Conservation (phyloP, 2,329 filamentous ascomycete genomes). For the Penicillium frequentans region DNA sequence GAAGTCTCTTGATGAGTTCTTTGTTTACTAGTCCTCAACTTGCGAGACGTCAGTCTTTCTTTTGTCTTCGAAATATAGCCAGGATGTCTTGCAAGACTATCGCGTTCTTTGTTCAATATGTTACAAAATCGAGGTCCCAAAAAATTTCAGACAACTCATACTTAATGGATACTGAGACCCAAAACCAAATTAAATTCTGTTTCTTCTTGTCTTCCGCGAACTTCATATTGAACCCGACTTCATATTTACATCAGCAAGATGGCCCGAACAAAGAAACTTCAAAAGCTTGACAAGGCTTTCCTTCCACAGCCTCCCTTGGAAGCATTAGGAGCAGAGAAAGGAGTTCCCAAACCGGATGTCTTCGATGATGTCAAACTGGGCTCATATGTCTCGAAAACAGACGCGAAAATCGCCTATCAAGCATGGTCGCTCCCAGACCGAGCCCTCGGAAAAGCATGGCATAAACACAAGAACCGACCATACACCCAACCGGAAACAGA, state of each 20-base stretch:
- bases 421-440: conserved; percentile 30
- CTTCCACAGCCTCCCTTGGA: not conserved
- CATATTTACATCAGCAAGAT: not conserved
- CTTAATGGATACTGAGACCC: not conserved
- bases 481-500: conserved; percentile 1
- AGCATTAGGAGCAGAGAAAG: not conserved
- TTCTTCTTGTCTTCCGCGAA: not conserved
- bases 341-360: conserved; percentile 21
- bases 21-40: not conserved
- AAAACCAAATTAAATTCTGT: not conserved
- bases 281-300: not conserved
- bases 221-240: not conserved
- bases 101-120: not conserved
- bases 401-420: conserved; percentile 27
- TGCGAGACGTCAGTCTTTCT: not conserved
- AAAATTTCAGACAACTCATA: not conserved
- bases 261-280: not conserved
- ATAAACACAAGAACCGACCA: not conserved
- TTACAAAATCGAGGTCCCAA: not conserved
- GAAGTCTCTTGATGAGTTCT: not conserved
- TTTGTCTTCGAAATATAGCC: not conserved
- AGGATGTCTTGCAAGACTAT: not conserved
- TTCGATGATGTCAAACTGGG: conserved; percentile 30
- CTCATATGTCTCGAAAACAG: conserved; percentile 18
- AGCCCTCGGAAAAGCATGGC: conserved; percentile 15